phyloP scores from a whole-genome alignment of 1,139 yeast species.

The Blastobotrys serpentis region DNA sequence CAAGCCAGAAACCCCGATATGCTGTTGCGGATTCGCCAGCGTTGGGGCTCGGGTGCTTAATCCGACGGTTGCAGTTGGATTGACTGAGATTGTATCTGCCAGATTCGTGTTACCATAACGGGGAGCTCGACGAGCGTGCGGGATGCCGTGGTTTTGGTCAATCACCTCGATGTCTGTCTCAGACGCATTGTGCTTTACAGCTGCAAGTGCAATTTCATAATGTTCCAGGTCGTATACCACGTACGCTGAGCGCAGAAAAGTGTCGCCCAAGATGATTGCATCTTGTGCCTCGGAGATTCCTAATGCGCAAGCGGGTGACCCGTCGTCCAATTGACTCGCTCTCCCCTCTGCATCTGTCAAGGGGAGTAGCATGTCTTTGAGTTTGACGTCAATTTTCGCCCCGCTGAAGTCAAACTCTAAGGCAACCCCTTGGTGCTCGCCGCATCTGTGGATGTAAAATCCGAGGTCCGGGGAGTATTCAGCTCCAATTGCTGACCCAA shows the following conservation, averaged over 20 bases:
- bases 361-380: slow-evolving; percentile 29
- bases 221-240: slow-evolving; percentile 73
- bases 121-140: slow-evolving; percentile 34
- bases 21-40: not conserved
- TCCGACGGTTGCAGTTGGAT: not conserved
- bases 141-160: slow-evolving; percentile 25
- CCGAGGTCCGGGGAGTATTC: slow-evolving; percentile 19
- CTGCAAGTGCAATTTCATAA: slow-evolving; percentile 65
- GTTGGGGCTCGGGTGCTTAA: not conserved
- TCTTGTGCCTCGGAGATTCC: slow-evolving; percentile 45
- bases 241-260: slow-evolving; percentile 67
- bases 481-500: slow-evolving; percentile 30
- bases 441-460: slow-evolving; percentile 22
- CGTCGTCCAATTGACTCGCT: slow-evolving; percentile 24
- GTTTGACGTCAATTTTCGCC: slow-evolving; percentile 30
- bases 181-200: too few relatives aligned
- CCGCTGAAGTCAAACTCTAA: slow-evolving; percentile 35
- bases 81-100: slow-evolving; percentile 12
- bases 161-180: slow-evolving; percentile 33
- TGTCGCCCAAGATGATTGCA: slow-evolving; percentile 57
- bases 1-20: too few relatives aligned
- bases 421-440: slow-evolving; percentile 23
- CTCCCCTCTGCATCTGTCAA: slow-evolving; percentile 22
- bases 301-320: slow-evolving; percentile 32
- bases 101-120: slow-evolving; percentile 23